Base-by-base conservation (phyloP, 805 yeast species). In the Danielia oregonensis region DNA sequence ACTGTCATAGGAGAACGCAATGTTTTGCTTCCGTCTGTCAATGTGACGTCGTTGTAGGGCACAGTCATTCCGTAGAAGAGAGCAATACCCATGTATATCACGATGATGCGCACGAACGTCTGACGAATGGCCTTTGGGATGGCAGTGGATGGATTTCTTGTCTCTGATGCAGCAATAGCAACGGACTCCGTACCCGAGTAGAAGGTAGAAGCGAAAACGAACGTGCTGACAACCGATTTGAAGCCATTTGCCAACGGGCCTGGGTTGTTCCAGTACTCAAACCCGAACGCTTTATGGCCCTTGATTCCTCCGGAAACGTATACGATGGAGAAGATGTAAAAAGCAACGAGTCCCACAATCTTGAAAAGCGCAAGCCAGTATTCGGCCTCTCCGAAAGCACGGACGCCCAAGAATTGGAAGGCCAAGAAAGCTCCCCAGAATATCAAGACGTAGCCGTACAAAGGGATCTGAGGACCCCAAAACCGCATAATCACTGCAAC, bases 101-200 rank as follows among this genome's bases (percentile, higher is more conserved):
- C 52, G 27, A 74, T 40, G 23, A 78, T 78, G 37, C 82, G 63
- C 64, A 68, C 68, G 35, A 78, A 69, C 0, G 78, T 75, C 30
- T 75, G 77, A 38, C 72, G 63, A 30, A 76, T 74, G 3, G 81
- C 83, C 17, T 59, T 60, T 6, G 85, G 84, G 39, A 79, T 67
- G 4, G 80, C 75, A 34, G 61, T 65, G 26, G 69, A 56, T 3
- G 85, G 85, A 45, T 79, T 76, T 46, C 72, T 69, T 3, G 80
- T 64, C 46, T 79, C 85, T 18, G 79, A 77, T 0, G 84, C 83
- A 26, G 78, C 69, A 22, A 79, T 59, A 11, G 81, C 80, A 18
- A 75, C 70, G 7, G 72, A 59, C 46, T 77, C 83, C 1, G 76
- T 70, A 6, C 83, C 81, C 4, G 78, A 67, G 42, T 76, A 77